These are phyloP conservation scores for Chaetomiaceae sp. DNA, from an alignment of 2,329 filamentous ascomycete species.

Conservation along the genomic window DNA sequence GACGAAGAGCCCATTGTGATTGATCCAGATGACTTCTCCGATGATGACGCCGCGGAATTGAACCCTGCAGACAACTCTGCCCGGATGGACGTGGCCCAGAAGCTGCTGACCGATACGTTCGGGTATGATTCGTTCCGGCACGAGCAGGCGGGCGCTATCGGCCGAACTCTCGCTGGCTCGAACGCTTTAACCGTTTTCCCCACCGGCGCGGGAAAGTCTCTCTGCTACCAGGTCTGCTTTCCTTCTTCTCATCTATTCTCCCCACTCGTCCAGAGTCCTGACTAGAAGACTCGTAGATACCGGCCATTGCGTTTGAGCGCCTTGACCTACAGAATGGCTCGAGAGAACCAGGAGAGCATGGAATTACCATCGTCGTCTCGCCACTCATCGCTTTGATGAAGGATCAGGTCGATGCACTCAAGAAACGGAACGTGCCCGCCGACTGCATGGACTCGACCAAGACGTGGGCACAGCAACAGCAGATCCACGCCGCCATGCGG, in stretches of 20 bases:
- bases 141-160: slow-evolving; percentile 40
- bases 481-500: slow-evolving; percentile 33
- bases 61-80: too few relatives aligned
- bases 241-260: too few relatives aligned
- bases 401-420: slow-evolving; percentile 52
- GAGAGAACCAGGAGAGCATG: too few relatives aligned
- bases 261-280: too few relatives aligned
- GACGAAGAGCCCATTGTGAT: too few relatives aligned
- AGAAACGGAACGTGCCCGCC: slow-evolving; percentile 43
- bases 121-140: slow-evolving; percentile 37
- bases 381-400: slow-evolving; percentile 55
- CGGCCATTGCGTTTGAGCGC: too few relatives aligned
- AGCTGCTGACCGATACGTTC: slow-evolving; percentile 33
- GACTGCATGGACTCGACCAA: slow-evolving; percentile 53
- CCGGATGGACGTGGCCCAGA: too few relatives aligned
- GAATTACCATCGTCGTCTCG: slow-evolving; percentile 51
- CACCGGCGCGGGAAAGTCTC: slow-evolving; percentile 44
- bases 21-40: too few relatives aligned
- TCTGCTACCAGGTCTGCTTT: slow-evolving; percentile 37
- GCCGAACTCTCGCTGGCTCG: slow-evolving; percentile 32
- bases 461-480: slow-evolving; percentile 39
- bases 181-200: slow-evolving; percentile 42
- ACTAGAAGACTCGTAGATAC: too few relatives aligned
- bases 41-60: too few relatives aligned
- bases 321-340: too few relatives aligned